Evolutionary conservation across 768 basidiomycete genomes (phyloP).

Genomic region (Trichaptum fuscoviolaceum): DNA sequence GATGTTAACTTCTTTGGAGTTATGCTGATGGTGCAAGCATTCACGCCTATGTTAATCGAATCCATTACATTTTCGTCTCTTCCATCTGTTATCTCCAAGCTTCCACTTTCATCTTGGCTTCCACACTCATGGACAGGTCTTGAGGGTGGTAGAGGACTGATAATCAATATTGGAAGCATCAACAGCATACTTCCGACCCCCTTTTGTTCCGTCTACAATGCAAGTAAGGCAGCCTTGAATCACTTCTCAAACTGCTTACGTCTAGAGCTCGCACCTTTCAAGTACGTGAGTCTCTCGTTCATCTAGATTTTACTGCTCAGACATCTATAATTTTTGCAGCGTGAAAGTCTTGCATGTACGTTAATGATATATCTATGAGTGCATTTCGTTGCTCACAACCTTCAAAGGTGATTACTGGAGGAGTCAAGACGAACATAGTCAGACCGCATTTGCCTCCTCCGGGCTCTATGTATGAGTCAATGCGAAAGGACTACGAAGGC

Average conservation of each 20-base stretch:
- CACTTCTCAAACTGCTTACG: conserved; percentile 27
- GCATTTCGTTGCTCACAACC: no score
- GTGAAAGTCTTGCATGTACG: neutral
- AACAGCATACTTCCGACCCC: conserved; percentile 23
- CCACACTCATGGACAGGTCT: neutral
- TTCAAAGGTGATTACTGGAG: neutral
- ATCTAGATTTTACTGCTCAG: neutral
- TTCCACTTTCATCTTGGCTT: neutral
- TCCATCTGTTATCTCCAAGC: neutral
- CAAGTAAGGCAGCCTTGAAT: conserved; percentile 29
- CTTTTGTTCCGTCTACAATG: conserved; percentile 25
- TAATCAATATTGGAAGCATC: conserved; percentile 27
- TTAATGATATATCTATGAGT: neutral
- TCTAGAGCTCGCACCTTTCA: conserved; percentile 30
- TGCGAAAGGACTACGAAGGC: neutral
- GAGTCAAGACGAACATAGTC: neutral
- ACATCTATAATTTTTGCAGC: neutral
- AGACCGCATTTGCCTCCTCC: neutral
- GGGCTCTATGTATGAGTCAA: neutral
- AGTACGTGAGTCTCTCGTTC: conserved; percentile 10
- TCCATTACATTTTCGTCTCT: conserved; percentile 3
- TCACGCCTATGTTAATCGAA: conserved; percentile 23
- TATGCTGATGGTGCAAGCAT: conserved; percentile 29
- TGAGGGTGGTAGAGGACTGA: conserved; percentile 17
- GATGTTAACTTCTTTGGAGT: conserved; percentile 29